Base-by-base conservation (phyloP, 2,329 filamentous ascomycete species). In the Aschersonia sp. region DNA sequence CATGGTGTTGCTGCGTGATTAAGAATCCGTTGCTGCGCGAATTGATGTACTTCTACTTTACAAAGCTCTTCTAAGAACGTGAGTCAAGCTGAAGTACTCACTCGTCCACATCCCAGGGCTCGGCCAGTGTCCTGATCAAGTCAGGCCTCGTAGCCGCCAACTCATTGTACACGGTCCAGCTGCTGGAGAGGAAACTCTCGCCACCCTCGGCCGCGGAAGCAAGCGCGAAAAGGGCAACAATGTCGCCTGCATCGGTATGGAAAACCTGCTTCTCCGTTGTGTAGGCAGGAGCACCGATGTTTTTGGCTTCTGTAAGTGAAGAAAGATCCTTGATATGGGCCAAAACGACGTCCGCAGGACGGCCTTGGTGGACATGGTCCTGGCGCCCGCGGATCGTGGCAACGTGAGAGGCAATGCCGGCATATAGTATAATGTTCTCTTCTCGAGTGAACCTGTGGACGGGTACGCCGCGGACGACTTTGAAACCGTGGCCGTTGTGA, bases 271-370 rank as follows among this genome's bases (percentile, higher is more conserved):
- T 79, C 48, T 81, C 77, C 0, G 72, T 66, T 0, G 76, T 80
- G 58, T 78, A 80, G 0, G 76, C 74, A 0, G 77, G 77, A 1
- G 71, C 70, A 2, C 77, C 75, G 45, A 82, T 80, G 3, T 64
- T 62, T 30, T 59, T 52, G 6, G 53, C 47, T 40, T 58, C 54
- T 5, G 55, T 49, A 4, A 48, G 50, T 20, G 53, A 46, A 57
- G 1, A 61, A 5, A 84, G 64, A 52, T 85, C 79, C 58, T 78
- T 83, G 61, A 84, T 78, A 52, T 84, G 80, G 3, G 70, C 65
- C 2, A 79, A 59, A 5, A 78, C 70, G 0, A 77, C 72, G 43
- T 77, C 74, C 1, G 70, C 71, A 0, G 65, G 63, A n/a, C 63
- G 53, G 12, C 70, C 72, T 2, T 70, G 53, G 49, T 62, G 65